phyloP scores from a whole-genome alignment of 73 alveolate species.

The Stentor coeruleus region DNA sequence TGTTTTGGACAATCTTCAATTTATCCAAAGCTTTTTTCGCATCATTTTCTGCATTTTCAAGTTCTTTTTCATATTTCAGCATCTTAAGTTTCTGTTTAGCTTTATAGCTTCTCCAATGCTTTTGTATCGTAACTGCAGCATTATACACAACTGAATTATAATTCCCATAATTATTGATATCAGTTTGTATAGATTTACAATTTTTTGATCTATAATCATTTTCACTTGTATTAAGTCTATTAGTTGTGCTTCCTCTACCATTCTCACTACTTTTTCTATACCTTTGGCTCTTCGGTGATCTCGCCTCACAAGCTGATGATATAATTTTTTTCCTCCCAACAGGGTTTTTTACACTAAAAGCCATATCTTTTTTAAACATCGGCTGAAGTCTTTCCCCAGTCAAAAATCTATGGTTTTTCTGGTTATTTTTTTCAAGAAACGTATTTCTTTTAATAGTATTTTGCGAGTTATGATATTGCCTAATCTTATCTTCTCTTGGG shows the following conservation, averaged over 20 bases:
- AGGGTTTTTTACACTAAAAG: too few species aligned
- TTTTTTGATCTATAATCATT: background rate
- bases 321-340: too few species aligned
- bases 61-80: background rate
- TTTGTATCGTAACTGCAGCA: conserved; percentile 6
- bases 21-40: conserved; percentile 1
- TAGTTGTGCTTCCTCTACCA: background rate
- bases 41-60: background rate
- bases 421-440: too few species aligned
- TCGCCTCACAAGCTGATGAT: too few species aligned
- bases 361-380: too few species aligned
- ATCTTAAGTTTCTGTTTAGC: background rate
- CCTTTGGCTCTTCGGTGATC: background rate
- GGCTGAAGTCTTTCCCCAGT: too few species aligned
- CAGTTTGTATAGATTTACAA: background rate
- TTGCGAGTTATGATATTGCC: too few species aligned
- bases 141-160: background rate
- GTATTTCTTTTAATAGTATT: too few species aligned
- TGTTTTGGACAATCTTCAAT: background rate
- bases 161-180: background rate
- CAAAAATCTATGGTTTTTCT: too few species aligned
- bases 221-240: background rate
- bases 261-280: background rate
- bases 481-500: too few species aligned
- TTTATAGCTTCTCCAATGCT: background rate